Evolutionary conservation across 2,329 filamentous ascomycete species (phyloP).

Genomic region (Alternaria viburni): DNA sequence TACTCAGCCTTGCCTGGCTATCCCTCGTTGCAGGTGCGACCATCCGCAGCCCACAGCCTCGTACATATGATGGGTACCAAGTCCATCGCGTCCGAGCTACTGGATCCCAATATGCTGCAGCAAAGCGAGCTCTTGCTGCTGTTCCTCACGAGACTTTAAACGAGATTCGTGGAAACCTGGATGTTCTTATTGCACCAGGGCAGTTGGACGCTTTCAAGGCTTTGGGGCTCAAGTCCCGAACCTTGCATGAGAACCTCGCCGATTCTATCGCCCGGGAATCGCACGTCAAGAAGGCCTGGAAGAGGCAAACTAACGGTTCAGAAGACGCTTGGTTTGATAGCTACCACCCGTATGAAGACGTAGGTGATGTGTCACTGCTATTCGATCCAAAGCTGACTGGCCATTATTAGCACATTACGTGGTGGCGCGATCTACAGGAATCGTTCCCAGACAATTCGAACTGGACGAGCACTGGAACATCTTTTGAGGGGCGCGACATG

Average conservation of each 20-base stretch:
- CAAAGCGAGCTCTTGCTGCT: conserved; percentile 44
- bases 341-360: conserved; percentile 42
- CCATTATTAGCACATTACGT: conserved; percentile 15
- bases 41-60: conserved; percentile 30
- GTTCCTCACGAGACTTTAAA: conserved; percentile 50
- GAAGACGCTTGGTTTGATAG: conserved; percentile 38
- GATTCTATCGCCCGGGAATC: conserved; percentile 51
- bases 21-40: conserved; percentile 24
- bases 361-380: background rate
- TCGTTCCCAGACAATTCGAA: conserved; percentile 37
- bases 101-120: conserved; percentile 34
- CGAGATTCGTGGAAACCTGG: conserved; percentile 44
- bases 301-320: conserved; percentile 26
- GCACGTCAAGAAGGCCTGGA: conserved; percentile 50
- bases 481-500: conserved; percentile 39
- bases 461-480: conserved; percentile 37
- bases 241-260: conserved; percentile 55
- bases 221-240: conserved; percentile 42
- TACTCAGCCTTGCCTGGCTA: conserved; percentile 18
- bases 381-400: background rate
- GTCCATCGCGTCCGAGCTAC: conserved; percentile 49
- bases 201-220: conserved; percentile 49
- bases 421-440: conserved; percentile 32
- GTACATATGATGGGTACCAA: conserved; percentile 50
- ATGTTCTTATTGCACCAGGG: conserved; percentile 52